Base-by-base conservation (phyloP, 306 rosid species). In the Alnus rubra region DNA sequence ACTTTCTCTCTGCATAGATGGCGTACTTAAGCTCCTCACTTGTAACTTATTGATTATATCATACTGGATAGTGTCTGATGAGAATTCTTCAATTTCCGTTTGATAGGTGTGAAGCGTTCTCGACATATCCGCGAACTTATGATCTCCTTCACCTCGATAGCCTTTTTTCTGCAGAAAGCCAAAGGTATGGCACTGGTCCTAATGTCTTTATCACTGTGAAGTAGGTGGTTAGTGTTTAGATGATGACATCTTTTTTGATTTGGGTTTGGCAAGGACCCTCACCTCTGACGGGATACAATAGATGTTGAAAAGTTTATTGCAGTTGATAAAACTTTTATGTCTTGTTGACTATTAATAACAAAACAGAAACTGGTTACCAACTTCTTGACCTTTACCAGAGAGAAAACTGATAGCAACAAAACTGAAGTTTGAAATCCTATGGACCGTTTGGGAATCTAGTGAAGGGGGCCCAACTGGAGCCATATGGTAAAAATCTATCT, bases 81-180 rank as follows among this genome's bases (percentile, higher is more conserved):
- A 69, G 83, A 45, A 79, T 83, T 72, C 60, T 48, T 31, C 71
- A 73, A 76, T 79, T 78, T 39, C 48, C 53, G 30, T 77, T 79
- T 81, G 82, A 77, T 86, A 96, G 99, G 99, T 96, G 99, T 69
- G 99, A 96, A 78, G 96, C 98, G 30, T 96, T 96, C 82, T 96
- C 99, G 13, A 96, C 99, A 7, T 96, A 96, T 81, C 99, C 99
- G 63, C 83, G 99, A 70, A 96, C 99, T 9, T 96, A 96, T 73
- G 99, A 96, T 84, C 94, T 96, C 53, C 96, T 96, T 79, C 97
- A 96, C 87, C 88, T 93, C 60, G 98, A 96, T 85, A 96, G 97
- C 79, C 92, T 90, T 80, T 96, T 96, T 86, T 83, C 93, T 31
- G 90, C 91, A 6, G 99, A 96, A 91, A 89, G 90, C 83, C 97